A percentile compares a stretch with the other conserved stretches of the same genome.
These are phyloP conservation scores for Ogataea haglerorum DNA, from an alignment of 805 yeast genomes.

Conservation along the genomic window DNA sequence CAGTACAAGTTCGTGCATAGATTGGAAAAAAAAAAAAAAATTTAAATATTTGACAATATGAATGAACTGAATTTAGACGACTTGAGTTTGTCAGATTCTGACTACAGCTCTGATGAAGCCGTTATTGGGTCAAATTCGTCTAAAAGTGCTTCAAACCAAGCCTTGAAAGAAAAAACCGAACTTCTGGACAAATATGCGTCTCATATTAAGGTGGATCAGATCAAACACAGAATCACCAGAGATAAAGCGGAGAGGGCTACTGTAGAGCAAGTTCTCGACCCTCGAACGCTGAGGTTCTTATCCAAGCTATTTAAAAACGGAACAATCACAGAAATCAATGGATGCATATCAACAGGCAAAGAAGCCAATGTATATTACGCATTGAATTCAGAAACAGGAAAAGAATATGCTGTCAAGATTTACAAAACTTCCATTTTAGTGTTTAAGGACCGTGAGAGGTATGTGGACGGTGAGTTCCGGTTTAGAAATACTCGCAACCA, in stretches of 20 bases:
- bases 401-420: constrained; percentile 84
- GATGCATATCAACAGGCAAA: constrained; percentile 94
- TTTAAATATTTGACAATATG: constrained; percentile 1
- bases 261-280: constrained; percentile 94
- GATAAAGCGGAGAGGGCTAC: constrained; percentile 95
- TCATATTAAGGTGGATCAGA: constrained; percentile 60
- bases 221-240: constrained; percentile 56
- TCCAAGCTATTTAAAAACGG: constrained; percentile 82
- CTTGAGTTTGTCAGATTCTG: constrained; percentile 12
- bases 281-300: constrained; percentile 82
- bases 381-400: constrained; percentile 38
- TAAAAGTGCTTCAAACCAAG: constrained; percentile 3
- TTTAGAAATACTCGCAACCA: constrained; percentile 81
- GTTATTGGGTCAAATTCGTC: not conserved
- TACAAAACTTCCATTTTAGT: constrained; percentile 95
- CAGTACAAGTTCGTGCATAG: constrained; percentile 4
- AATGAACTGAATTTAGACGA: constrained; percentile 2
- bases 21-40: constrained; percentile 3
- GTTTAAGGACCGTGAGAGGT: constrained; percentile 94
- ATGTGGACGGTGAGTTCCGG: constrained; percentile 93
- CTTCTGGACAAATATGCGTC: constrained; percentile 62
- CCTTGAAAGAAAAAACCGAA: constrained; percentile 39
- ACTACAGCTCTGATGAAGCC: constrained; percentile 11
- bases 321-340: constrained; percentile 78
- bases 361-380: constrained; percentile 99